A percentile compares a stretch with the other conserved stretches of the same genome.
Conservation (phyloP, 2,329 filamentous ascomycete species). For the Gaeumannomyces tritici region DNA sequence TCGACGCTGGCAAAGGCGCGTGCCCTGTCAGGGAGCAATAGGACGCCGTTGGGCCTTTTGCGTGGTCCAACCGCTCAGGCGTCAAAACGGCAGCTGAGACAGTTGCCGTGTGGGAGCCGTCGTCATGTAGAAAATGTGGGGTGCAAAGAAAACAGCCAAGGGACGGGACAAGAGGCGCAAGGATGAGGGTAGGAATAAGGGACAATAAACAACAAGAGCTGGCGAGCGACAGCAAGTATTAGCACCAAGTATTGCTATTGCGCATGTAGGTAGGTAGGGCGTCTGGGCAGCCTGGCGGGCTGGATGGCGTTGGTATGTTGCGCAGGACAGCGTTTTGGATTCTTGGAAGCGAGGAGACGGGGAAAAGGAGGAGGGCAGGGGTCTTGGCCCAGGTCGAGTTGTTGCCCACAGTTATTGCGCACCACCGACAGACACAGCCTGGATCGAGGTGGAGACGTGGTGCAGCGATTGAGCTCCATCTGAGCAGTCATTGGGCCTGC, state of each 20-base stretch:
- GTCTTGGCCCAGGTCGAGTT: too few species aligned
- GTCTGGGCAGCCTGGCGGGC: not conserved
- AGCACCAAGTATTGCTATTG: not conserved
- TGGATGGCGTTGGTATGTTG: not conserved
- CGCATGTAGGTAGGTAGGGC: not conserved
- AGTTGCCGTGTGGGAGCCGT: slow-evolving; percentile 3
- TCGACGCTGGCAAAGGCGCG: not conserved
- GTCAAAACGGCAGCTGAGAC: slow-evolving; percentile 1
- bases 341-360: not conserved
- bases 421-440: too few species aligned
- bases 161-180: not conserved
- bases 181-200: not conserved
- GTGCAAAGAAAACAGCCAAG: not conserved
- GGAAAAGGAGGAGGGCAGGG: not conserved
- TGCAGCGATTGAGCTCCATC: too few species aligned
- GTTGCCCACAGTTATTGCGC: too few species aligned
- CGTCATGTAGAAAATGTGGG: slow-evolving; percentile 2
- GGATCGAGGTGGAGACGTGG: not conserved
- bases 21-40: not conserved
- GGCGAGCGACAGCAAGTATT: not conserved
- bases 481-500: not conserved
- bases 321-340: not conserved
- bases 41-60: not conserved
- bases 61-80: not conserved
- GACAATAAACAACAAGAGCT: not conserved